Evolutionary conservation across 1,284 basidiomycete species (phyloP), one percentile per base, ranked within the genome.

Genomic region (Schizophyllum commune): DNA sequence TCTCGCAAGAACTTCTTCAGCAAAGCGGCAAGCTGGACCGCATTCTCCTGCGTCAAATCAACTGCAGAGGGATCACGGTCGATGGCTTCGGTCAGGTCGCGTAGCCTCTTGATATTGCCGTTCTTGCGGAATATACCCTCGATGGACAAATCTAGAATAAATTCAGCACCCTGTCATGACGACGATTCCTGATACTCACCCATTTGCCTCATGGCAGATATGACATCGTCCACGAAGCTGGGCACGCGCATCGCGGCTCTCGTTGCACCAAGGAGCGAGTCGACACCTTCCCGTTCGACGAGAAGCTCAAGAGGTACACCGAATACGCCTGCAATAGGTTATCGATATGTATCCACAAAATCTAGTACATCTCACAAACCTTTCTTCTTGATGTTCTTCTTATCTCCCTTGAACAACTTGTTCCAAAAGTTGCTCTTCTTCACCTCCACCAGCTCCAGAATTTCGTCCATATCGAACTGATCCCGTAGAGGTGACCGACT

Each of bases 91-190:
- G 90, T 89, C 32, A 98, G 80, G 67, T 95, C 91, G 71, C 94
- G 94, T 63, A 98, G 80, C 61, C 94, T 84, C 59, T 95, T 85
- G 70, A 99, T 98, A 72, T 99, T 98, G 61, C 96, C 96, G 72
- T 98, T 98, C 79, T 97, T 96, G 60, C 96, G 85, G 83, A 99
- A 99, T 65, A 99, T 97, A 63, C 96, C 96, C 75, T 99, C 97
- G 51, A 99, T 83, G 4, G 96, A 98, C 90, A 99, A 94, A 75
- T 99, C 94, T 96, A 67, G 56, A 61, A 32, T 32, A 32, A 20
- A 32, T 59, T 57, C 19, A 60, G 62, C 32, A 57, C 56, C 13
- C 34, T 13, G 13, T 6, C 52, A 54, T 54, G 7, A 54, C 7
- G 6, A 8, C 8, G n/a, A 22, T 22, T 7, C n/a, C 21, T 21